A percentile compares a stretch with the other conserved stretches of the same genome.
Conservation (phyloP, 202 grass and related monocot species). For the Zoysia matrella region DNA sequence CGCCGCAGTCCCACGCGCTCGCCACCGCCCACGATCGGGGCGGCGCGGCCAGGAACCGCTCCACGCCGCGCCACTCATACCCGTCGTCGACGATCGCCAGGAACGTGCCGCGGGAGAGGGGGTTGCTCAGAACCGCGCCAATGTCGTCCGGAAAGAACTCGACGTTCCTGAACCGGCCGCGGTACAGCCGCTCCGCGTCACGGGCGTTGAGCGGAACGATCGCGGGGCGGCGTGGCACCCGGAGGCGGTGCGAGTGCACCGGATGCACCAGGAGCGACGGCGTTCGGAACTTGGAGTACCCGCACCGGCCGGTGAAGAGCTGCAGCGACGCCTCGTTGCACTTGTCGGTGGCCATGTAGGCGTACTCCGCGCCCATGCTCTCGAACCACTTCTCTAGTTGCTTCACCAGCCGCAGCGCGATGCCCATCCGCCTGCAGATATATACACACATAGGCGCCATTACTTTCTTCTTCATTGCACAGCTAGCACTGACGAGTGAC, state of each 20-base stretch:
- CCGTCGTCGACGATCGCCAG: constrained; percentile 43
- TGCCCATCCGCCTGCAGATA: constrained; percentile 66
- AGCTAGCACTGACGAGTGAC: too few relatives aligned
- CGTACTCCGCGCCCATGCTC: constrained; percentile 63
- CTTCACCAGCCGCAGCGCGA: constrained; percentile 61
- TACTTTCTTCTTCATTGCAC: not conserved
- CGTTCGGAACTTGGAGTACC: constrained; percentile 90
- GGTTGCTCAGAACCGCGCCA: constrained; percentile 68
- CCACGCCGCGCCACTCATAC: constrained; percentile 53
- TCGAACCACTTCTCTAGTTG: constrained; percentile 79
- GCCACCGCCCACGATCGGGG: constrained; percentile 82
- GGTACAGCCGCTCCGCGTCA: constrained; percentile 78
- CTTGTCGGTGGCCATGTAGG: constrained; percentile 90
- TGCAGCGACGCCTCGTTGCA: constrained; percentile 80
- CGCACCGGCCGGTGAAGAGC: constrained; percentile 72
- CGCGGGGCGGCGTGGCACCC: constrained; percentile 24
- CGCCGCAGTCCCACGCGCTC: constrained; percentile 83
- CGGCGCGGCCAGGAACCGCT: constrained; percentile 58
- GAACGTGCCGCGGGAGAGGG: constrained; percentile 71
- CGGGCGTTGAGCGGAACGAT: constrained; percentile 44
- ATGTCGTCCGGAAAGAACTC: constrained; percentile 94
- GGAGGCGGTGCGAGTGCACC: constrained; percentile 70
- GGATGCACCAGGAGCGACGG: constrained; percentile 84
- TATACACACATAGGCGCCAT: not conserved
- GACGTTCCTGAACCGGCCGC: constrained; percentile 44